Evolutionary conservation across 192 early-diverging fungal species (phyloP).

Genomic region (Linnemannia hyalina): DNA sequence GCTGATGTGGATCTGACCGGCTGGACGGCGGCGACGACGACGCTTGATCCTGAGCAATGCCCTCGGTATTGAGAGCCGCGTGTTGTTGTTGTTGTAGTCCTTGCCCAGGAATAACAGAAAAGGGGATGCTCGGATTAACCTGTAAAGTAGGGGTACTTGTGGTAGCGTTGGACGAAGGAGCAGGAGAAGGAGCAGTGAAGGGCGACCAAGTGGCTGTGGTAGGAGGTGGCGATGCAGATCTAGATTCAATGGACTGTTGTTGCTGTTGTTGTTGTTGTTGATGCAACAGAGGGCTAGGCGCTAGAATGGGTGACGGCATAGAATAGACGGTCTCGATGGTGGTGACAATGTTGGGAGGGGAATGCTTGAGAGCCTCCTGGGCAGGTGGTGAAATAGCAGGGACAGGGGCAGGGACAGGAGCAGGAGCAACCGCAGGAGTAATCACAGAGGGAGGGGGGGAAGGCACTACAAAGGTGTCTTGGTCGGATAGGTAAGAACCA

Average conservation of each 20-base stretch:
- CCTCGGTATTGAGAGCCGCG: background rate
- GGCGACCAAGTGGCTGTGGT: background rate
- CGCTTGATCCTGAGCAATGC: background rate
- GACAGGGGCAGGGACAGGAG: background rate
- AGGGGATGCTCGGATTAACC: background rate
- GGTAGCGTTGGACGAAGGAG: background rate
- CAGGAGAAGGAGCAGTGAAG: background rate
- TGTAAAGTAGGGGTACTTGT: background rate
- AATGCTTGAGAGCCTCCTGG: background rate
- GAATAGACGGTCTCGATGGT: background rate
- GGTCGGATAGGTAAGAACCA: conserved; percentile 26
- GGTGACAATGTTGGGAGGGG: background rate
- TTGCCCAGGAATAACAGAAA: background rate
- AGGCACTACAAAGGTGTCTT: background rate
- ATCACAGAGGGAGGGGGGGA: background rate
- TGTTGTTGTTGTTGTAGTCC: conserved; percentile 4
- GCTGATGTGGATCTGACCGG: background rate
- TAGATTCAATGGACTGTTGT: background rate
- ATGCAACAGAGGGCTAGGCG: background rate
- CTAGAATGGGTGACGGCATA: background rate
- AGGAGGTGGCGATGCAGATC: conserved; percentile 14
- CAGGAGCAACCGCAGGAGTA: background rate
- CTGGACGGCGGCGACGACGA: background rate
- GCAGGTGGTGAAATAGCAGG: background rate
- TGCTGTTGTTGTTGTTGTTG: background rate